Evolutionary conservation across 352 stramenopile species (phyloP).

Genomic region (Pythium periplocum): DNA sequence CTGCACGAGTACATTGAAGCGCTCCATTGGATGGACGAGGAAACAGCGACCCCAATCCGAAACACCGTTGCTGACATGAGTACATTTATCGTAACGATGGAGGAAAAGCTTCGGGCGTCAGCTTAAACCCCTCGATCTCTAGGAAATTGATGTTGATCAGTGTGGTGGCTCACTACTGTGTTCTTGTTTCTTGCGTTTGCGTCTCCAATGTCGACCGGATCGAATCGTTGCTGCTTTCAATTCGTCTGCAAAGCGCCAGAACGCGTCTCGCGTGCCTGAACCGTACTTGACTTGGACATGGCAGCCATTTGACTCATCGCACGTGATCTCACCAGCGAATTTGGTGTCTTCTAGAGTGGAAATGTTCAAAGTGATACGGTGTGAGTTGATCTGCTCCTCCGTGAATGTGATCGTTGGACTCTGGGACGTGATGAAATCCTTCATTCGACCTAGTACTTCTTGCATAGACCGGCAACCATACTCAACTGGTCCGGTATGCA

Average conservation of each 20-base stretch:
- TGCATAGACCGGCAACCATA: background rate
- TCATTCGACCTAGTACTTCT: slow-evolving; percentile 24
- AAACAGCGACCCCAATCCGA: slow-evolving; percentile 37
- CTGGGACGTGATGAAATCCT: background rate
- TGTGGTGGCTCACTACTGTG: no score
- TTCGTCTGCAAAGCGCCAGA: slow-evolving; percentile 55
- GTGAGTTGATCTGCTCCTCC: no score
- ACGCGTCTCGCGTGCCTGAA: slow-evolving; percentile 46
- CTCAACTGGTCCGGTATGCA: background rate
- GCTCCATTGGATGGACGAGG: slow-evolving; percentile 70
- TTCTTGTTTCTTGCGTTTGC: slow-evolving; percentile 21
- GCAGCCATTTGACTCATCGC: slow-evolving; percentile 11
- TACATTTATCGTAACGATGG: slow-evolving; percentile 50
- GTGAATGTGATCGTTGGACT: no score
- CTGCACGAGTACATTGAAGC: slow-evolving; percentile 76
- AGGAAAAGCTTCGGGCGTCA: slow-evolving; percentile 22
- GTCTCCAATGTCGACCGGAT: slow-evolving; percentile 59
- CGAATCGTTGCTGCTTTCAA: slow-evolving; percentile 58
- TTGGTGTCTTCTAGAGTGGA: no score
- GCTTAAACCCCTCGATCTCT: slow-evolving; percentile 1
- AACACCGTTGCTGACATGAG: slow-evolving; percentile 67
- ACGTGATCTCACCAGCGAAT: background rate
- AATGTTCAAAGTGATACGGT: no score
- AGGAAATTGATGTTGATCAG: no score
- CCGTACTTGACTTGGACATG: slow-evolving; percentile 40